Evolutionary conservation across 1,284 basidiomycete species (phyloP), one percentile per base, ranked within the genome.

Genomic region (Fomitopsis palustris): DNA sequence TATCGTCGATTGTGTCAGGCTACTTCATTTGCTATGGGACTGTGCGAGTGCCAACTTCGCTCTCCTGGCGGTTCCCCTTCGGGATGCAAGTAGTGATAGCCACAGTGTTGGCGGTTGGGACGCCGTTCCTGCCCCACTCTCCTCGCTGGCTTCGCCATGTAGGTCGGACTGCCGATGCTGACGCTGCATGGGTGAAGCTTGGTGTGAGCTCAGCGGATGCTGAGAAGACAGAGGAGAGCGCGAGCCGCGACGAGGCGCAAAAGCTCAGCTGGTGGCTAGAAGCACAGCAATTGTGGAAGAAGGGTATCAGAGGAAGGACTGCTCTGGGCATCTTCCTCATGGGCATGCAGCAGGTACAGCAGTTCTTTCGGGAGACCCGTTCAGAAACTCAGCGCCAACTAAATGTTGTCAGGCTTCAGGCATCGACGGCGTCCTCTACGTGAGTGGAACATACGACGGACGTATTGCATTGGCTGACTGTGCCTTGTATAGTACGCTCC

Each of bases 1-100:
- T 12, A 47, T 16, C 25, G 9, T 27, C 17, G 2, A 16, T 47
- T 17, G 12, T 14, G 12, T 51, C 59, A 69, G 83, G 80, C 1
- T 84, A 80, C 63, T 84, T 84, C 62, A 73, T 80, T 27, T 79
- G 78, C 59, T 84, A 81, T 47, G 78, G 75, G 2, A 75, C 76
- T 6, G 76, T 78, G 27, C 72, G 70, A 45, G 59, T 78, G 21
- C 55, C 64, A 1, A 70, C 65, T 31, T 75, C 74, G 37, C 63
- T 84, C 21, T 75, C 80, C 7, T 85, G 81, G 81, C 74, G 81
- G 3, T 66, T 77, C 14, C 80, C 81, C 0, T 78, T 82, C 59
- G 74, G 75, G 21, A 57, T 81, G 23, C 78, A 83, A 64, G 72
- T 77, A 3, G 63, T 70, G 38, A 65, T 75, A 17, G 77, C 81